Percentiles rank a stretch among this genome's conserved stretches.
phyloP scores from a whole-genome alignment of 1,284 basidiomycete genomes.

The Inonotus obliquus region DNA sequence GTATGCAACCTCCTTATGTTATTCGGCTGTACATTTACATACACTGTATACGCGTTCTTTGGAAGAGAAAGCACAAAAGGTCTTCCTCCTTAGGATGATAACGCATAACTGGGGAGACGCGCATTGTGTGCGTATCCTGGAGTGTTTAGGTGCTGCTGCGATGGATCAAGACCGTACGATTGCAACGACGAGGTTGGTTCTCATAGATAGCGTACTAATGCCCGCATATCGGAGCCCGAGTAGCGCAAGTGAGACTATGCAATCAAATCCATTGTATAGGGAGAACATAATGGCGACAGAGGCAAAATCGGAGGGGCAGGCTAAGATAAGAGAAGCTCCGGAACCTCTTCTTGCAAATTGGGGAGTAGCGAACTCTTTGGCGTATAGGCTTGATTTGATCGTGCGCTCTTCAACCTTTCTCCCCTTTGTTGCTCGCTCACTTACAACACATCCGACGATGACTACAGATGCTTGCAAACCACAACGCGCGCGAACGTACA shows the following conservation, averaged over 20 bases:
- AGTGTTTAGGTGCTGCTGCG: slow-evolving; percentile 1
- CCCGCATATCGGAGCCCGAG: slow-evolving; percentile 3
- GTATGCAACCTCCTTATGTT: no score
- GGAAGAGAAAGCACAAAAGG: neutral
- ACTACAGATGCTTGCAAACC: slow-evolving; percentile 19
- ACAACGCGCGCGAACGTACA: slow-evolving; percentile 22
- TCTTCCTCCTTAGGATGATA: slow-evolving; percentile 16
- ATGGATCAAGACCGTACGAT: neutral
- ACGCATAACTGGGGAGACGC: slow-evolving; percentile 20
- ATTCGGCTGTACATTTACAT: no score
- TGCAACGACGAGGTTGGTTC: slow-evolving; percentile 4
- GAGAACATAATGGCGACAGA: neutral
- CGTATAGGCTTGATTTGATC: slow-evolving; percentile 20
- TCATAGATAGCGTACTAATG: slow-evolving; percentile 15
- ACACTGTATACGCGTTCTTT: no score
- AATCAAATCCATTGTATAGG: neutral
- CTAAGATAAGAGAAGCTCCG: slow-evolving; percentile 9
- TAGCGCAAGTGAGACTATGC: neutral
- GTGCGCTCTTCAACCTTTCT: slow-evolving; percentile 2
- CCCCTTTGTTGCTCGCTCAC: neutral
- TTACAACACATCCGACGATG: neutral
- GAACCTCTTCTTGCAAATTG: slow-evolving; percentile 20
- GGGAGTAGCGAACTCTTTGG: slow-evolving; percentile 18
- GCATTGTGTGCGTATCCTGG: slow-evolving; percentile 2
- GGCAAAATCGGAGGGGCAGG: neutral